Conservation (phyloP, 75 land plant genomes). For the Selaginella moellendorffii region DNA sequence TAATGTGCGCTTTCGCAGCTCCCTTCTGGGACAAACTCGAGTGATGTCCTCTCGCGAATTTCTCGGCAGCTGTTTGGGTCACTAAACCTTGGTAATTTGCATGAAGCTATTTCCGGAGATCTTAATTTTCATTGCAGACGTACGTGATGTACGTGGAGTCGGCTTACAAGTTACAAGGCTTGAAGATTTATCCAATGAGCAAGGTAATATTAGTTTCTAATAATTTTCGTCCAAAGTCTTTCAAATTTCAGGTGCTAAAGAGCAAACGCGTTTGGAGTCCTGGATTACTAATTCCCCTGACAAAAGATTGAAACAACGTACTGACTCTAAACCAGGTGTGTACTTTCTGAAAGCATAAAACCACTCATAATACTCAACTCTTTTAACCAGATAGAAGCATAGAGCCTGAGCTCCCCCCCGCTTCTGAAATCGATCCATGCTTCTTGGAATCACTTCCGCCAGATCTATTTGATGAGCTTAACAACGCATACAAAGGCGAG, state of each 20-base stretch:
- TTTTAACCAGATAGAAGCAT: neutral
- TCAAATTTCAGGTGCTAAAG: slow-evolving; percentile 24
- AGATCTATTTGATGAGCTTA: slow-evolving; percentile 56
- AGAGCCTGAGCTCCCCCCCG: slow-evolving; percentile 28
- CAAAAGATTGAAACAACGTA: slow-evolving; percentile 1
- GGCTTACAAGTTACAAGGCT: slow-evolving; percentile 81
- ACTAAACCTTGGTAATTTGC: slow-evolving; percentile 43
- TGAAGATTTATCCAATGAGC: slow-evolving; percentile 19
- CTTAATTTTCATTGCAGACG: slow-evolving; percentile 36
- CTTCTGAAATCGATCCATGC: slow-evolving; percentile 41
- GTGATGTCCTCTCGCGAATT: slow-evolving; percentile 46
- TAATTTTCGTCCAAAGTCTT: neutral
- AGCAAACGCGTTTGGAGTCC: slow-evolving; percentile 11
- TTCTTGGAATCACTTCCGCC: slow-evolving; percentile 59
- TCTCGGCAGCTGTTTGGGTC: slow-evolving; percentile 54
- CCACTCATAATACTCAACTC: neutral
- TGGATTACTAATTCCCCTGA: slow-evolving; percentile 10
- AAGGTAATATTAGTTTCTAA: neutral
- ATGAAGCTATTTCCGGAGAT: neutral
- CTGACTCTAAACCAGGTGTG: slow-evolving; percentile 13
- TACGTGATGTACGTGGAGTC: slow-evolving; percentile 68
- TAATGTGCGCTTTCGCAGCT: slow-evolving; percentile 29
- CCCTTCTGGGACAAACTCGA: slow-evolving; percentile 61
- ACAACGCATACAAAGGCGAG: slow-evolving; percentile 44
- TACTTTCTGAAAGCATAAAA: slow-evolving; percentile 1